Percentiles rank a stretch among this genome's conserved stretches.
phyloP scores from a whole-genome alignment of 805 yeast genomes.

The Lachancea waltii region DNA sequence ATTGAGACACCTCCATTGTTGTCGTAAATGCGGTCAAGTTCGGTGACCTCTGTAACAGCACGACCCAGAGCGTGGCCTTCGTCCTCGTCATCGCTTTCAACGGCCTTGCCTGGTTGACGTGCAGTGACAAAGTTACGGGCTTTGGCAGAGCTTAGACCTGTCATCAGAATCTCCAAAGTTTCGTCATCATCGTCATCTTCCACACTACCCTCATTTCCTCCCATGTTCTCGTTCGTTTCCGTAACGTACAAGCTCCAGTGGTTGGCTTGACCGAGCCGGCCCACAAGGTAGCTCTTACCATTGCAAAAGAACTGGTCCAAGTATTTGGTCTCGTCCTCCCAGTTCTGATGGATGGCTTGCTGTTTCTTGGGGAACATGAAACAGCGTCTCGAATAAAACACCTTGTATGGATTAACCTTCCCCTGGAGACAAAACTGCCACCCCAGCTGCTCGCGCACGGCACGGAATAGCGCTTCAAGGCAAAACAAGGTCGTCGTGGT shows the following conservation, averaged over 20 bases:
- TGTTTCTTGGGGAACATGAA: slow-evolving; percentile 86
- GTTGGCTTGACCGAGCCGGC: slow-evolving; percentile 62
- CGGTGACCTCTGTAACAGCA: slow-evolving; percentile 55
- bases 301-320: slow-evolving; percentile 58
- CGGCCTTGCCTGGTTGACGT: slow-evolving; percentile 28
- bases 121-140: slow-evolving; percentile 55
- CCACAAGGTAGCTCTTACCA: slow-evolving; percentile 69
- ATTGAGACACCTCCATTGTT: slow-evolving; percentile 18
- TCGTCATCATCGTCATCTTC: slow-evolving; percentile 41
- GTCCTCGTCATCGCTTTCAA: slow-evolving; percentile 20
- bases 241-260: slow-evolving; percentile 88
- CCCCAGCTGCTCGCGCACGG: slow-evolving; percentile 38
- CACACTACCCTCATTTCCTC: slow-evolving; percentile 32
- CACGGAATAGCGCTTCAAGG: slow-evolving; percentile 53
- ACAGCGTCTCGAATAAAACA: slow-evolving; percentile 84
- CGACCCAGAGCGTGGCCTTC: slow-evolving; percentile 77
- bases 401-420: slow-evolving; percentile 45
- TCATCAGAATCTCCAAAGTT: slow-evolving; percentile 88
- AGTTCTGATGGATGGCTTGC: slow-evolving; percentile 68
- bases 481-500: slow-evolving; percentile 87
- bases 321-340: slow-evolving; percentile 73
- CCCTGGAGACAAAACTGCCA: slow-evolving; percentile 34
- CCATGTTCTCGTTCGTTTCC: slow-evolving; percentile 32
- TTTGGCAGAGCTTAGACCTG: slow-evolving; percentile 55
- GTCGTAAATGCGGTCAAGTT: slow-evolving; percentile 55